Base-by-base conservation (phyloP, 2,329 filamentous ascomycete genomes). In the Eutypella sp. region DNA sequence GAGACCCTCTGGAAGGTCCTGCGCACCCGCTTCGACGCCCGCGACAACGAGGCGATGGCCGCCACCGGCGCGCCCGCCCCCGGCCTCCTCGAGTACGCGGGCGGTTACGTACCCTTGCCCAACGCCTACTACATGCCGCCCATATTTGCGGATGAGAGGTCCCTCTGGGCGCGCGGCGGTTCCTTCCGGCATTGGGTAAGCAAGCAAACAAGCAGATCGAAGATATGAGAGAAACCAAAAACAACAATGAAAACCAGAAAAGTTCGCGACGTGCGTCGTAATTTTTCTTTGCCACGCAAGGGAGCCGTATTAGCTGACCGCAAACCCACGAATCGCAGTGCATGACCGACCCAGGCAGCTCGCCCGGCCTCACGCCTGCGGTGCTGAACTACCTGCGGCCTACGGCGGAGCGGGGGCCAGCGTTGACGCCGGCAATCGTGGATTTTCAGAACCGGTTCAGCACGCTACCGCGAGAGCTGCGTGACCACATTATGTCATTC, bases 1-100 rank as follows among this genome's bases (percentile, higher is more conserved):
- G 45, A 48, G 7, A 50, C 53, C 2, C 42, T 57, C 6, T 57
- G 55, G 55, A 57, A 50, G 31, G 49, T 49, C 7, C 25, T 57
- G 29, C 51, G 49, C 27, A 52, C 47, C 38, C 41, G 55, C 8
- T 51, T 47, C 24, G 48, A 56, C n/a, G 50, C 47, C 6, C 47
- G 44, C 23, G 48, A 56, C 41, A 45, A 41, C 19, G 46, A 52
- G 24, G 40, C 46, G 20, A 53, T 52, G 48, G 45, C 47, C 33
- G 18, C n/a, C n/a, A n/a, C n/a, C n/a, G n/a, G n/a, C n/a, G n/a
- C n/a, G n/a, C n/a, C n/a, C n/a, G n/a, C 41, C 47, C 15, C 20
- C 25, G 1, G 10, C 22, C 4, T 45, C 25, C 3, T 13, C 34
- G 3, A 29, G 44, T 13, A 31, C 18, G 3, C 34, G 41, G 18